Evolutionary conservation across 352 stramenopile species (phyloP).

Genomic region (Sclerospora graminicola): DNA sequence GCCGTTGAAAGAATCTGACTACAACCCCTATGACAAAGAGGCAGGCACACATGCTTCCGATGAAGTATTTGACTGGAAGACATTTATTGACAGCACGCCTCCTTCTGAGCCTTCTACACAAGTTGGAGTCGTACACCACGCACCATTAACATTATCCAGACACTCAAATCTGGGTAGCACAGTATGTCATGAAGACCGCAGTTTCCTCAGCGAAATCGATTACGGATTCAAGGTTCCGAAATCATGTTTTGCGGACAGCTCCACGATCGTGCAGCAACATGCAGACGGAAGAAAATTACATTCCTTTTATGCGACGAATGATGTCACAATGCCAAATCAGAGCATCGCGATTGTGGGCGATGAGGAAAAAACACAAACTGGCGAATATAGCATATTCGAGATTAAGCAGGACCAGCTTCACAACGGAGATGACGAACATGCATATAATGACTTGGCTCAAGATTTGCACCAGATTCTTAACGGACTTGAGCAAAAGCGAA

Average conservation of each 20-base stretch:
- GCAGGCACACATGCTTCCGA: conserved; percentile 6
- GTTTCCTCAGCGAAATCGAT: conserved; percentile 3
- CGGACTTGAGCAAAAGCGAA: conserved; percentile 40
- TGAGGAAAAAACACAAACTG: conserved; percentile 27
- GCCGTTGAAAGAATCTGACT: conserved; percentile 6
- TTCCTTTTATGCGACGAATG: conserved; percentile 1
- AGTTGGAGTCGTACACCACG: conserved; percentile 11
- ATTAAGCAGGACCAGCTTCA: conserved; percentile 3
- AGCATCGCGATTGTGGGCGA: conserved; percentile 16
- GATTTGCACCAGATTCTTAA: conserved; percentile 58
- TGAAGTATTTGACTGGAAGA: conserved; percentile 47
- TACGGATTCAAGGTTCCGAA: background rate
- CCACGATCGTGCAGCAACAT: conserved; percentile 4
- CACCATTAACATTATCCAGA: conserved; percentile 2
- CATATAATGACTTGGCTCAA: conserved; percentile 25
- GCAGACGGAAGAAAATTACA: background rate
- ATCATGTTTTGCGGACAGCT: conserved; percentile 1
- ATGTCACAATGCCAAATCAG: conserved; percentile 1
- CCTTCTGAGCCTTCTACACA: conserved; percentile 27
- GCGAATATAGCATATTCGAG: conserved; percentile 5
- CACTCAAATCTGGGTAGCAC: conserved; percentile 15
- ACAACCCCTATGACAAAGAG: conserved; percentile 5
- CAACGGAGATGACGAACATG: background rate
- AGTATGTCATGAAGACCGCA: conserved; percentile 15
- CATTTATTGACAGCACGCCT: conserved; percentile 52